phyloP scores from a whole-genome alignment of 495 filamentous ascomycete genomes.

The Podospora conica region DNA sequence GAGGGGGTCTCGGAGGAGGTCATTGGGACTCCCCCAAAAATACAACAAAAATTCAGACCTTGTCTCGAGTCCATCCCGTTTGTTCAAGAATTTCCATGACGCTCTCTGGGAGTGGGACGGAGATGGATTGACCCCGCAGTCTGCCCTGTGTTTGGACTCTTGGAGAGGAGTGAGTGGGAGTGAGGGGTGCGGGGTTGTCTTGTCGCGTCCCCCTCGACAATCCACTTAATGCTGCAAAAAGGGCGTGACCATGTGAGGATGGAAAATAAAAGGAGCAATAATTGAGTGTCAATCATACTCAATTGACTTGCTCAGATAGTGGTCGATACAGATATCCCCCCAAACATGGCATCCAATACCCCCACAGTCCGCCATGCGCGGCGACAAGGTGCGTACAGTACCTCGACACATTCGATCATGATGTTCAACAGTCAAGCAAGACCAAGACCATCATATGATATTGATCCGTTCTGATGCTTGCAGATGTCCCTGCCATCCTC shows the following conservation, averaged over 20 bases:
- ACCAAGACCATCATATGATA: too few species aligned
- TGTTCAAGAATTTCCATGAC: background rate
- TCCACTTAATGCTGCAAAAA: background rate
- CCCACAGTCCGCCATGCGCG: conserved; percentile 28
- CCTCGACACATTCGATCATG: too few species aligned
- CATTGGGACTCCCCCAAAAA: background rate
- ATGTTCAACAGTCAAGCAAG: too few species aligned
- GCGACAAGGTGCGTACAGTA: conserved; percentile 26
- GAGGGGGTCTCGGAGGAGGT: background rate
- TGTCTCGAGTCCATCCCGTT: background rate
- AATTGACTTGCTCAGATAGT: background rate
- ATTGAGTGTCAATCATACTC: background rate
- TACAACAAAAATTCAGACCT: background rate
- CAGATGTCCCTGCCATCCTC: conserved; percentile 79
- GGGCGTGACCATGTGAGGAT: background rate
- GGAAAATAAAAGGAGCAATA: background rate
- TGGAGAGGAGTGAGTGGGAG: background rate
- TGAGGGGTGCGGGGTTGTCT: conserved; percentile 1
- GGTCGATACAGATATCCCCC: background rate
- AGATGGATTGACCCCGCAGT: background rate
- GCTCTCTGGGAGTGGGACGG: background rate
- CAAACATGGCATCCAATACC: conserved; percentile 15
- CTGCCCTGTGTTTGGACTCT: too few species aligned
- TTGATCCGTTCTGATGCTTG: background rate
- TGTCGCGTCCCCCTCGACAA: background rate